Percentiles rank a stretch among this genome's conserved stretches.
These are phyloP conservation scores for Trichomonascaceae sp. DNA, from an alignment of 1,139 yeast genomes.

Conservation along the genomic window DNA sequence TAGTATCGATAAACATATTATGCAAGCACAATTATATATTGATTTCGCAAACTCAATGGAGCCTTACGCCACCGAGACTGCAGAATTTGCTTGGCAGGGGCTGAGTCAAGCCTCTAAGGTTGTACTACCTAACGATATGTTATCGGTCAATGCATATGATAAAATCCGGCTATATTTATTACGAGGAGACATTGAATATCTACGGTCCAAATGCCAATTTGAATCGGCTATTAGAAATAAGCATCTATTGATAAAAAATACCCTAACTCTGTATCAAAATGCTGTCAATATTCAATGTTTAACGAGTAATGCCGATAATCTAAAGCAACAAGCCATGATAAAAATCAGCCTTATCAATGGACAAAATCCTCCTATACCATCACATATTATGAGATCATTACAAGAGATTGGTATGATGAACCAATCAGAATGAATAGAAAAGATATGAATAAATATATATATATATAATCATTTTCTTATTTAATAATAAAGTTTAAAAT, in stretches of 20 bases:
- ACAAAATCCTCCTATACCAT: neutral
- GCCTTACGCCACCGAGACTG: neutral
- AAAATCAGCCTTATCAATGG: slow-evolving; percentile 15
- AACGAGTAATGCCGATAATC: slow-evolving; percentile 14
- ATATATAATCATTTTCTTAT: too few species aligned
- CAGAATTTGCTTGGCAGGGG: slow-evolving; percentile 13
- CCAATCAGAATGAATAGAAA: too few species aligned
- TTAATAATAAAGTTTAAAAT: neutral
- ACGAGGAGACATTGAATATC: slow-evolving; percentile 26
- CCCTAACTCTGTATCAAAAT: slow-evolving; percentile 22
- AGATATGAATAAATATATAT: too few species aligned
- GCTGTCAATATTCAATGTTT: slow-evolving; percentile 18
- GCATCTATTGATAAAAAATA: slow-evolving; percentile 19
- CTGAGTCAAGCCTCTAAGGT: slow-evolving; percentile 2
- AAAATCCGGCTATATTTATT: slow-evolving; percentile 8
- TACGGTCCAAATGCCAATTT: slow-evolving; percentile 17
- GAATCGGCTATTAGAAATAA: slow-evolving; percentile 22
- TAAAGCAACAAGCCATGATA: slow-evolving; percentile 12
- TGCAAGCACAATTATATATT: slow-evolving; percentile 23
- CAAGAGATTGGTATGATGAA: neutral
- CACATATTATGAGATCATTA: neutral
- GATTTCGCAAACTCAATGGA: slow-evolving; percentile 16
- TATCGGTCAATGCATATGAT: neutral
- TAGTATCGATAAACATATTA: slow-evolving; percentile 17
- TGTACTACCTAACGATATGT: neutral